Evolutionary conservation across 495 filamentous ascomycete genomes (phyloP).

Genomic region (Niebla homalea): DNA sequence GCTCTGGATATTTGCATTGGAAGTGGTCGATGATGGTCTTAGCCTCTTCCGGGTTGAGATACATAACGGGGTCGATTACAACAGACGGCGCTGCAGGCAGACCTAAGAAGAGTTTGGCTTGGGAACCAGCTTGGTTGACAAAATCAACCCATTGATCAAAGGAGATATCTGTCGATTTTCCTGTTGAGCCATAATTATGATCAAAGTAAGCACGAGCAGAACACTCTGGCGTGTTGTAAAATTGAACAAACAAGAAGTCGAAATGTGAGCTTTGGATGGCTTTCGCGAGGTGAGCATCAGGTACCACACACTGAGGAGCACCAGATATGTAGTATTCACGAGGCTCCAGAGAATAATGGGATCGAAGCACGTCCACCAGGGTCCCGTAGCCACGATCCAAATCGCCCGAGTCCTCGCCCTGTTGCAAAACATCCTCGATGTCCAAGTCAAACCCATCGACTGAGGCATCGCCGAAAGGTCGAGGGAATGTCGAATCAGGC

Average conservation of each 20-base stretch:
- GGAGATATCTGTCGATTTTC: constrained; percentile 42
- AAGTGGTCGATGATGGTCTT: constrained; percentile 35
- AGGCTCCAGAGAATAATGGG: constrained; percentile 34
- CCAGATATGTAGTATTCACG: constrained; percentile 49
- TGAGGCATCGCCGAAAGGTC: constrained; percentile 50
- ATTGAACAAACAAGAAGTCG: constrained; percentile 58
- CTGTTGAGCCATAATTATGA: constrained; percentile 7
- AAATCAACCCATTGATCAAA: constrained; percentile 59
- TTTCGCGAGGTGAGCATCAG: constrained; percentile 45
- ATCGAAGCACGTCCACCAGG: constrained; percentile 40
- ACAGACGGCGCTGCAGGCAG: constrained; percentile 42
- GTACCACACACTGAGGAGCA: constrained; percentile 55
- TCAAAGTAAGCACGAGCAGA: constrained; percentile 17
- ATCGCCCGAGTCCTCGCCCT: constrained; percentile 35
- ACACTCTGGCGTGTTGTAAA: constrained; percentile 49
- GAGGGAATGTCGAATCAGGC: constrained; percentile 24
- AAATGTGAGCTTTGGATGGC: constrained; percentile 39
- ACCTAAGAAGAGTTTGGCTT: constrained; percentile 54
- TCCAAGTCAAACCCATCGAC: constrained; percentile 67
- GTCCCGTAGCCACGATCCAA: constrained; percentile 11
- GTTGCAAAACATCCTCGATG: constrained; percentile 36
- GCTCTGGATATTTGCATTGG: constrained; percentile 31
- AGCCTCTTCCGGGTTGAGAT: constrained; percentile 36
- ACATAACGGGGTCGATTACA: constrained; percentile 15
- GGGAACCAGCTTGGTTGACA: constrained; percentile 41